Evolutionary conservation across 768 basidiomycete genomes (phyloP).

Genomic region (Termitomyces sp.): DNA sequence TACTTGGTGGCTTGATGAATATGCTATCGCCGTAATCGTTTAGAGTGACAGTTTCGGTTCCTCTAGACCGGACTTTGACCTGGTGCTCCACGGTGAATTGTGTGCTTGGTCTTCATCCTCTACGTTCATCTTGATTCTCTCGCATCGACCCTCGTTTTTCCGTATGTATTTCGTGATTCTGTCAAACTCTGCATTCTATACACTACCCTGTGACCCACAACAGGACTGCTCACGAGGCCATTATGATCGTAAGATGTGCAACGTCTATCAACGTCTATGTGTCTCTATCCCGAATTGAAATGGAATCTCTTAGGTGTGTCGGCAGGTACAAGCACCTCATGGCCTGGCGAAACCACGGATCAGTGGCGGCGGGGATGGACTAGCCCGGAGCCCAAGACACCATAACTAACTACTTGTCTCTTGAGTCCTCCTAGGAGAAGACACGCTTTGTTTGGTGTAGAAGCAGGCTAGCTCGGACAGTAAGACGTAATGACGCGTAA

Average conservation of each 20-base stretch:
- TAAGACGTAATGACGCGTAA: constrained; percentile 41
- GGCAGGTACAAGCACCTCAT: constrained; percentile 19
- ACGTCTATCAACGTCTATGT: not conserved
- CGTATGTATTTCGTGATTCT: constrained; percentile 1
- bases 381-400: constrained; percentile 14
- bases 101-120: not conserved
- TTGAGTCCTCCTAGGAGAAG: constrained; percentile 2
- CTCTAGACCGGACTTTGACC: constrained; percentile 4
- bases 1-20: constrained; percentile 1
- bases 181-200: constrained; percentile 7
- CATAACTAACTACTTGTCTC: constrained; percentile 2
- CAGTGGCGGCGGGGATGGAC: constrained; percentile 26
- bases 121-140: not conserved
- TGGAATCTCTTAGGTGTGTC: not conserved
- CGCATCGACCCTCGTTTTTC: not conserved
- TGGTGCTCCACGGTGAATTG: not conserved
- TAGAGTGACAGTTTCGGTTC: not conserved
- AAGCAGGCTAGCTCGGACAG: constrained; percentile 1
- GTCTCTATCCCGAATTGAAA: no score
- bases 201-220: constrained; percentile 1
- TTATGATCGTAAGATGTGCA: not conserved
- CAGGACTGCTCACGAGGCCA: not conserved
- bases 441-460: constrained; percentile 8
- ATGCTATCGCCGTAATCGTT: constrained; percentile 1
- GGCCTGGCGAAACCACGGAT: constrained; percentile 30